Evolutionary conservation across 306 rosid species (phyloP), one percentile per base, ranked within the genome.

Genomic region (Rubus idaeus): DNA sequence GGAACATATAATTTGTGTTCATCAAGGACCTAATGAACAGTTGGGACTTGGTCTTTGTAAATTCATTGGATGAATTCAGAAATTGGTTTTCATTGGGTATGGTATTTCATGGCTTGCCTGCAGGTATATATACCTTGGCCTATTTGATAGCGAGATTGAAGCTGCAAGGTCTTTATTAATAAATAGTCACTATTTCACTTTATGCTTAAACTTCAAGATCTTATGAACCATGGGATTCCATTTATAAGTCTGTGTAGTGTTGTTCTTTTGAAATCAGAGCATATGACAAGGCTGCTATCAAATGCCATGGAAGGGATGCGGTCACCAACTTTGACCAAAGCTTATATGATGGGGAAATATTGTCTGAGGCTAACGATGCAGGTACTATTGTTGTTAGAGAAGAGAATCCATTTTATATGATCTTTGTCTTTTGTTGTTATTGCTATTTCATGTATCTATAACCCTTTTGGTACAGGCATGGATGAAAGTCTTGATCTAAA

Each of bases 121-220:
- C 90, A 94, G 98, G 91, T 94, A 91, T 80, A 82, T 91, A 79
- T 94, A 94, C 86, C 97, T 94, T 35, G 98, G 98, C 62, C 96
- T 94, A 77, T 94, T 90, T 71, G 97, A 89, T 76, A 94, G 93
- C 75, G 98, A 94, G 79, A 66, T 88, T 76, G 98, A 94, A 73
- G 98, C 98, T 79, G 98, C 98, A 90, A 94, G 98, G 98, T 90
- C 86, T 81, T 77, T 9, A 50, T 71, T 84, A 49, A 21, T 67
- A 61, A 52, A 78, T 75, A 42, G 62, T 47, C 79, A 57, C 68
- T 55, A 66, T 63, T 56, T 45, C 26, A 69, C 71, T 55, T 73
- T 40, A 61, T 75, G 57, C 75, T 49, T 67, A 10, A 47, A 78
- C 18, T 65, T 73, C 82, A 66, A 70, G 71, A 73, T 58, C 58